phyloP scores from a whole-genome alignment of 495 filamentous ascomycete genomes.

The Neurospora intermedia region DNA sequence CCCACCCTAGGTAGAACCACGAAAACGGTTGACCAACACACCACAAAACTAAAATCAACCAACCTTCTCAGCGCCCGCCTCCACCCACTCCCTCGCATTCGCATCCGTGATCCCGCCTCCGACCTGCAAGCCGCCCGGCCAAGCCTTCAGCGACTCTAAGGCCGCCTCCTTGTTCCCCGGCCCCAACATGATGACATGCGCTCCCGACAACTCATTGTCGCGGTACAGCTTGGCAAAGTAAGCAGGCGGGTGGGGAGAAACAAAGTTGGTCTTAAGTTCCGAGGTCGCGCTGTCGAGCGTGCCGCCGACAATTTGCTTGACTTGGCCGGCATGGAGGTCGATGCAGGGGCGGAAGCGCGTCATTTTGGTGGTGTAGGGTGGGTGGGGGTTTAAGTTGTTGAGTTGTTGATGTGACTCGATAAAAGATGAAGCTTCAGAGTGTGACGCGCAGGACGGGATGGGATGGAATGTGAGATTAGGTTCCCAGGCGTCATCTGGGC shows the following conservation, averaged over 20 bases:
- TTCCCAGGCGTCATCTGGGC: background rate
- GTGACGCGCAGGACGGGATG: background rate
- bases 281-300: conserved; percentile 59
- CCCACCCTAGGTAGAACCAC: too few species aligned
- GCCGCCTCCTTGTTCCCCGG: conserved; percentile 76
- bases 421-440: background rate
- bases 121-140: conserved; percentile 71
- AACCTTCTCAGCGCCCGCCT: conserved; percentile 83
- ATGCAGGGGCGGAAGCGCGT: conserved; percentile 94
- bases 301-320: conserved; percentile 97
- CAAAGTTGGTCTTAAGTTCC: conserved; percentile 78
- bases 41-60: conserved; percentile 1
- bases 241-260: conserved; percentile 68
- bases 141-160: conserved; percentile 58
- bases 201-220: conserved; percentile 59
- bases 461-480: background rate
- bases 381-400: too few species aligned
- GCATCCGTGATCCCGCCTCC: conserved; percentile 81
- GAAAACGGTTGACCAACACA: too few species aligned
- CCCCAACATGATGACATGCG: conserved; percentile 93
- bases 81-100: conserved; percentile 82
- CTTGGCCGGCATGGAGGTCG: conserved; percentile 87
- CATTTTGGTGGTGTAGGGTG: conserved; percentile 42
- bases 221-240: conserved; percentile 75
- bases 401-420: too few species aligned